A percentile compares a stretch with the other conserved stretches of the same genome.
Evolutionary conservation across 768 basidiomycete genomes (phyloP).

Genomic region (Clavulina sp.): DNA sequence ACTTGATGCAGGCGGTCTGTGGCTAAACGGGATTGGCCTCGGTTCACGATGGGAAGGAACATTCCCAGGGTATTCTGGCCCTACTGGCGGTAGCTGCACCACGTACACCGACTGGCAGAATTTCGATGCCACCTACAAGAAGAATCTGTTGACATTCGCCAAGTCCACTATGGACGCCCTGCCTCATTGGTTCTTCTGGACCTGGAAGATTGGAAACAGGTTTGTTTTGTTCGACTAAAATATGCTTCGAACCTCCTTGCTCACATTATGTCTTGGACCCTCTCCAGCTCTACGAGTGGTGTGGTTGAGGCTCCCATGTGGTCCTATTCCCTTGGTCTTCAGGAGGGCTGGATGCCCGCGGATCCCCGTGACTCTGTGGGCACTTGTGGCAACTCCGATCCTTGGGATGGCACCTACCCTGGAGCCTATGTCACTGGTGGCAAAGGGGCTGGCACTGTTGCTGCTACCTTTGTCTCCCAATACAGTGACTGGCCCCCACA

Average conservation of each 20-base stretch:
- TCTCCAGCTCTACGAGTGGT: constrained; percentile 46
- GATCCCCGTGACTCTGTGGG: constrained; percentile 72
- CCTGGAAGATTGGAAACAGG: constrained; percentile 79
- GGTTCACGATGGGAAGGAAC: constrained; percentile 88
- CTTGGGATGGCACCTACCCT: constrained; percentile 15
- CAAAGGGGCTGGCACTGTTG: constrained; percentile 48
- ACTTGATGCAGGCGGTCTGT: constrained; percentile 20
- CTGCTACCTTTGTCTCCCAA: constrained; percentile 28
- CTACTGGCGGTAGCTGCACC: constrained; percentile 41
- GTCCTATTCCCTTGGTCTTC: constrained; percentile 84
- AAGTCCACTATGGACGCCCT: constrained; percentile 84
- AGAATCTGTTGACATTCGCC: constrained; percentile 50
- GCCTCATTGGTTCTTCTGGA: constrained; percentile 91
- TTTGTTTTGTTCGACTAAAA: neutral
- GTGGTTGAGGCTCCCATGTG: constrained; percentile 68
- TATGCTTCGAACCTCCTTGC: neutral
- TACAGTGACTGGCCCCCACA: constrained; percentile 58
- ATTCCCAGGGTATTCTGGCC: constrained; percentile 27
- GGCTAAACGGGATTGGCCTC: constrained; percentile 25
- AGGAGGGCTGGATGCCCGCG: constrained; percentile 82
- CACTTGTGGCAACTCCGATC: constrained; percentile 31
- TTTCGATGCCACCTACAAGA: constrained; percentile 46
- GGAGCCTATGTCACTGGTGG: constrained; percentile 42
- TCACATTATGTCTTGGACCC: no score
- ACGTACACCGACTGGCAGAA: constrained; percentile 57